Evolutionary conservation across 305 asterid species (phyloP), one percentile per base, ranked within the genome.

Genomic region (Rubia peregrina): DNA sequence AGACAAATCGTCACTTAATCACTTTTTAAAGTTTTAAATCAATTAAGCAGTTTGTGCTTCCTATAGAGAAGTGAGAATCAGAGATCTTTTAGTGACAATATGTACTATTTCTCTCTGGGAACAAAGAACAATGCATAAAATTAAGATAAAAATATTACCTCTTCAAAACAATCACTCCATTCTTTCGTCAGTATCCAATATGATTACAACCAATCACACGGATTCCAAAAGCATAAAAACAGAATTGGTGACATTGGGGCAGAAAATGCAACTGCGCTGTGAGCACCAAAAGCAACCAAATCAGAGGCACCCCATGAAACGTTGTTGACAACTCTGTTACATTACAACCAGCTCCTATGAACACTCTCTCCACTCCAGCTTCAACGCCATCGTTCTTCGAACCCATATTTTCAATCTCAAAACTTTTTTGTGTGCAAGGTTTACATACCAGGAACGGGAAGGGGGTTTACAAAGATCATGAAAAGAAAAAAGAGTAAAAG

Each of bases 291-390:
- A 57, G 97, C 80, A 76, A 90, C 79, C 81, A 90, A 90, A 77
- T 74, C 87, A 67, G 80, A 90, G 65, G 96, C 95, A 33, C 96
- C 97, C 98, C 98, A 89, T 2, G 98, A 93, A 4, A 89, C 95
- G 74, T 90, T 93, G 84, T 93, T 87, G 21, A 93, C 96, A 68
- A 89, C 80, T 83, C 97, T 81, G 80, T n/a, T n/a, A n/a, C n/a
- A n/a, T 93, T 93, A 79, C 97, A 93, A 2, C 95, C 98, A 33
- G 96, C 88, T 73, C 97, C 97, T 16, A 89, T 80, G 69, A 93
- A 90, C 65, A 80, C 79, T 62, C 82, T 83, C 17, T 87, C 80
- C 71, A 83, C 96, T 79, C 77, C 92, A 73, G 74, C 81, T 42
- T 62, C 77, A 78, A 70, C 61, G n/a, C 68, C 80, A 62, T 79